Percentiles rank a stretch among this genome's conserved stretches.
phyloP scores from a whole-genome alignment of 768 basidiomycete genomes.

The Rhodosporidiobolus sp. region DNA sequence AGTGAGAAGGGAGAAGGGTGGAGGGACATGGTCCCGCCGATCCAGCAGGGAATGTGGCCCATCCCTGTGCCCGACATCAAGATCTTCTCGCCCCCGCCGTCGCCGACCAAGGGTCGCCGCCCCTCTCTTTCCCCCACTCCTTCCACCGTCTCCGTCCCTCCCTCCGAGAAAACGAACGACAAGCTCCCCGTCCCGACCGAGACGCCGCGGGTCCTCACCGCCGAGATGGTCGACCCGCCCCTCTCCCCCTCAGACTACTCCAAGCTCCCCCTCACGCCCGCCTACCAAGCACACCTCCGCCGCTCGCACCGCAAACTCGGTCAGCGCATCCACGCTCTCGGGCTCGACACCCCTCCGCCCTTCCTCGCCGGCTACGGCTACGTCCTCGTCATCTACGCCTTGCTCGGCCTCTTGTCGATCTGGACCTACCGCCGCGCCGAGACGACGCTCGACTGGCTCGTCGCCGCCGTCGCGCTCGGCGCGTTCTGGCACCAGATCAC shows the following conservation, averaged over 20 bases:
- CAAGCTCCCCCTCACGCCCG: slow-evolving; percentile 32
- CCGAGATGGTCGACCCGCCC: slow-evolving; percentile 33
- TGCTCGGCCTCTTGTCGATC: slow-evolving; percentile 62
- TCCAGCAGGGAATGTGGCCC: slow-evolving; percentile 39
- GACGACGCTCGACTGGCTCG: slow-evolving; percentile 52
- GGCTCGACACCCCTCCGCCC: slow-evolving; percentile 73
- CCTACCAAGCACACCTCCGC: slow-evolving; percentile 39
- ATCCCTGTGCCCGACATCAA: slow-evolving; percentile 37
- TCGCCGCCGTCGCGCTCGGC: slow-evolving; percentile 77
- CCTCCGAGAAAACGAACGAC: neutral
- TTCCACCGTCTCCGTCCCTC: neutral
- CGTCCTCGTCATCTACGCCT: slow-evolving; percentile 72
- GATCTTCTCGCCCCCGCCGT: slow-evolving; percentile 16
- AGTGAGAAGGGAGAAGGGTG: slow-evolving; percentile 31
- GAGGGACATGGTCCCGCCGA: slow-evolving; percentile 39
- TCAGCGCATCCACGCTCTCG: slow-evolving; percentile 66
- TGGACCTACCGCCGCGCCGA: slow-evolving; percentile 57
- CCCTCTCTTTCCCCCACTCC: neutral
- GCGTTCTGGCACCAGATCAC: slow-evolving; percentile 92
- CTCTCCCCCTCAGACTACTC: neutral
- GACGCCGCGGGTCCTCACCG: slow-evolving; percentile 7
- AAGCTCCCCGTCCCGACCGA: neutral
- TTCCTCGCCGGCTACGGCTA: slow-evolving; percentile 85
- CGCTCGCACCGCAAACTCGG: slow-evolving; percentile 77
- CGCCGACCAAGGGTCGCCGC: neutral